Evolutionary conservation across 164 flowering plant genomes (phyloP), one percentile per base, ranked within the genome.

Genomic region (Berberis vulgaris): DNA sequence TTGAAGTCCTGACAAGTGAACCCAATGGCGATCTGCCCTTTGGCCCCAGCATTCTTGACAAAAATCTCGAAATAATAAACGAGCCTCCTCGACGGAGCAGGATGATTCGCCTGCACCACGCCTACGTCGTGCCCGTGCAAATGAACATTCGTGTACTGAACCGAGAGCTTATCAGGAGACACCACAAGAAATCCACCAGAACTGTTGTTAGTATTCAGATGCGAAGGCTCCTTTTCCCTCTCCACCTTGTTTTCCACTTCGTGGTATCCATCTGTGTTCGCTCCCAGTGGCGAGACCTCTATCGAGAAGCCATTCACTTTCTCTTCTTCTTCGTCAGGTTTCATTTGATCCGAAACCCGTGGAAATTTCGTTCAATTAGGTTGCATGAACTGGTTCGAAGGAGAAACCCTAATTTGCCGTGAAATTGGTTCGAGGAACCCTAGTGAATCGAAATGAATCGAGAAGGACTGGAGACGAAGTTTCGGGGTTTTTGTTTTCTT

Each of bases 81-180:
- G 3, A 88, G 75, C 11, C 84, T 67, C 75, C 73, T 79, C 2
- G 65, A 67, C 0, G 97, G 99, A 9, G 96, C 99, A 1, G 97
- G 91, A 54, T 74, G 71, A 72, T 91, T 84, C 49, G 90, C 86
- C 73, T 95, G 99, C 11, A 86, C 88, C 0, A 82, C 97, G 3
- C 99, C 99, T 5, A 91, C 99, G 46, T 91, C 99, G 72, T 91
- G 89, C 3, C 91, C 96, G 68, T 95, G 99, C 65, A 86, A 66
- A 59, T 82, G 67, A 9, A 79, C 83, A 64, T 43, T 69, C 0
- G 88, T 84, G 72, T 95, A 95, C 76, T 83, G 76, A 38, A 91
- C 79, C 44, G 97, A 82, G 0, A 95, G 76, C 79, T 91, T 95
- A 66, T 95, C 96, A 0, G 83, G 69, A 1, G 91, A 77, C 26